Evolutionary conservation across 2,329 filamentous ascomycete genomes (phyloP), one percentile per base, ranked within the genome.

Genomic region (Tolypocladium nubicola): DNA sequence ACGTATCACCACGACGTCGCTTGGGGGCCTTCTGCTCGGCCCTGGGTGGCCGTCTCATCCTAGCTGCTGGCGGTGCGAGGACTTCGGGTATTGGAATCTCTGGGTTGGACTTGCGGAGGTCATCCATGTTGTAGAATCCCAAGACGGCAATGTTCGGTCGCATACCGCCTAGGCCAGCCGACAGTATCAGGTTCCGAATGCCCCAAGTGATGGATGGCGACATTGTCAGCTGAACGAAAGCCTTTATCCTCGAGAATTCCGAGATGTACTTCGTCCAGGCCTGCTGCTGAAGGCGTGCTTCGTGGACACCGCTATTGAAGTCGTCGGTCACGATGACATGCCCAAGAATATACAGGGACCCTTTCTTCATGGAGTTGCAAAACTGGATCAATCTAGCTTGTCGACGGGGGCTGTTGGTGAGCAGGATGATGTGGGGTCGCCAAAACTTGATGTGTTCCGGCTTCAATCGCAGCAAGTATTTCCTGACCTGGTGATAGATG

Each of bases 391-490:
- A 79, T 47, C 89, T 86, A 56, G 88, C 90, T 67, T 94, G 89
- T 7, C 81, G 81, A n/a, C 90, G 81, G 4, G 90, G 88, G 64
- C 94, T 84, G 67, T 93, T 94, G 61, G 94, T 84, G 56, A 96
- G 82, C 0, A 96, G 78, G 53, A 96, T 81, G 49, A 96, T 92
- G 62, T 95, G 90, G 0, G 90, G 90, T 55, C 90, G 81, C 90
- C 91, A 96, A 68, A 95, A 96, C 66, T 96, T 96, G 70, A 96
- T 91, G 67, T 96, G 90, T 65, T 96, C 90, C 40, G 90, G 89
- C 54, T 84, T 86, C 37, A 96, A 75, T n/a, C 90, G 84, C 37
- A 96, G 76, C 37, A 96, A 73, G 66, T 96, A 95, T 65, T 96
- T 96, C 59, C 90, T 82, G 16, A 95, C 90, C 73, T 96, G 90